phyloP scores from a whole-genome alignment of 164 flowering plant genomes.

The Nymphaea thermarum region DNA sequence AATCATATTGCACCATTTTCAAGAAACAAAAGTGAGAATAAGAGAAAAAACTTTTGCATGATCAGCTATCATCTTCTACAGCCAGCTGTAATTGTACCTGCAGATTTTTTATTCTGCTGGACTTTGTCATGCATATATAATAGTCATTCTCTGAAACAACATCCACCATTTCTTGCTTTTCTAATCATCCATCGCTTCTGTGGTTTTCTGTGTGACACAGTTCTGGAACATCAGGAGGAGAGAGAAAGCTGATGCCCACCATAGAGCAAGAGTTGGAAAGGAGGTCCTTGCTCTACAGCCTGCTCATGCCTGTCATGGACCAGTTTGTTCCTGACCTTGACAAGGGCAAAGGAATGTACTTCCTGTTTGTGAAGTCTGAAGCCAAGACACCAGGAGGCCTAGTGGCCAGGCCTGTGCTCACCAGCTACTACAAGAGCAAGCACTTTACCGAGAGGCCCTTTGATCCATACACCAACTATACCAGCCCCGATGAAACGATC shows the following conservation, averaged over 20 bases:
- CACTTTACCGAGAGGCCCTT: slow-evolving; percentile 63
- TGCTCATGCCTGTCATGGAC: slow-evolving; percentile 94
- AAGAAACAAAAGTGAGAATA: too few relatives aligned
- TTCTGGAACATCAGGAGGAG: slow-evolving; percentile 96
- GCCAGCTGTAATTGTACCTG: too few relatives aligned
- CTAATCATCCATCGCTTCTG: background rate
- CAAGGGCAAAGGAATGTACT: slow-evolving; percentile 93
- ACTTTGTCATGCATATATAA: too few relatives aligned
- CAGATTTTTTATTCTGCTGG: too few relatives aligned
- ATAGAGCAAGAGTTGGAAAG: slow-evolving; percentile 74
- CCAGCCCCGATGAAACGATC: slow-evolving; percentile 88
- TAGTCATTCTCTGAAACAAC: too few relatives aligned
- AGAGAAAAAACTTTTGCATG: too few relatives aligned
- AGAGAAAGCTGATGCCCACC: slow-evolving; percentile 92
- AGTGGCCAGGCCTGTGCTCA: slow-evolving; percentile 73
- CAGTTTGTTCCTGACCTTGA: slow-evolving; percentile 71
- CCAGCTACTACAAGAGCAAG: slow-evolving; percentile 70
- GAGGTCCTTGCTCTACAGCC: slow-evolving; percentile 64
- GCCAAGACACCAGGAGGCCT: slow-evolving; percentile 82
- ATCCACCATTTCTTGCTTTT: background rate
- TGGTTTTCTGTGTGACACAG: slow-evolving; percentile 18
- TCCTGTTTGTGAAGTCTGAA: slow-evolving; percentile 79
- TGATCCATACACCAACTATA: slow-evolving; percentile 92
- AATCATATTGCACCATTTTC: too few relatives aligned
- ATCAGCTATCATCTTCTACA: too few relatives aligned